Conservation (phyloP, 1,284 basidiomycete genomes). For the Cystobasidium sp. region DNA sequence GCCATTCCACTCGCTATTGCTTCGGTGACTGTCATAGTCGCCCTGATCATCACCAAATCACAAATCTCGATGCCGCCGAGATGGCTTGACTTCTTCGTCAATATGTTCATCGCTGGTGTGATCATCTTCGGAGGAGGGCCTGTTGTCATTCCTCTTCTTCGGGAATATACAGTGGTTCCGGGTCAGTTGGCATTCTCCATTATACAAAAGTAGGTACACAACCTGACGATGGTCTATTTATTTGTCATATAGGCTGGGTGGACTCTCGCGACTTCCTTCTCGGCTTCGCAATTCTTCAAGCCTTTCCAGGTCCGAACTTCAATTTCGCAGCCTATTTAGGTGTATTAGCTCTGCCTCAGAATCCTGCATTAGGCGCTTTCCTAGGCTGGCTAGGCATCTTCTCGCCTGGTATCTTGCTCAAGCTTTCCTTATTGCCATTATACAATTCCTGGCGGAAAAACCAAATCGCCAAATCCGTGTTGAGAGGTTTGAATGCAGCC, state of each 20-base stretch:
- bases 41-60: conserved; percentile 57
- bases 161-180: conserved; percentile 65
- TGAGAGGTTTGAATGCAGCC: conserved; percentile 65
- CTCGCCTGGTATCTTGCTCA: conserved; percentile 63
- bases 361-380: conserved; percentile 60
- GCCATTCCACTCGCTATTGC: conserved; percentile 52
- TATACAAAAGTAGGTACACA: no score
- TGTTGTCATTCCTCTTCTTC: conserved; percentile 65
- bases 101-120: conserved; percentile 61
- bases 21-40: conserved; percentile 51
- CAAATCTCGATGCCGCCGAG: conserved; percentile 54
- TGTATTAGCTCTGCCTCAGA: conserved; percentile 58
- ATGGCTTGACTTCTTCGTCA: conserved; percentile 59
- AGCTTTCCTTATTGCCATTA: conserved; percentile 62
- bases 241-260: conserved; percentile 57
- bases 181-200: no score
- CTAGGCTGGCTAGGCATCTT: conserved; percentile 64
- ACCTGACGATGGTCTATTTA: no score
- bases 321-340: conserved; percentile 66
- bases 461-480: conserved; percentile 58
- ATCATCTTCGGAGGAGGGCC: conserved; percentile 68
- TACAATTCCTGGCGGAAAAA: conserved; percentile 61
- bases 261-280: conserved; percentile 65
- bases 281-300: conserved; percentile 63
- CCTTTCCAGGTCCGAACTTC: conserved; percentile 64